phyloP scores from a whole-genome alignment of 345 rosid genomes.

The Citrus sp. region DNA sequence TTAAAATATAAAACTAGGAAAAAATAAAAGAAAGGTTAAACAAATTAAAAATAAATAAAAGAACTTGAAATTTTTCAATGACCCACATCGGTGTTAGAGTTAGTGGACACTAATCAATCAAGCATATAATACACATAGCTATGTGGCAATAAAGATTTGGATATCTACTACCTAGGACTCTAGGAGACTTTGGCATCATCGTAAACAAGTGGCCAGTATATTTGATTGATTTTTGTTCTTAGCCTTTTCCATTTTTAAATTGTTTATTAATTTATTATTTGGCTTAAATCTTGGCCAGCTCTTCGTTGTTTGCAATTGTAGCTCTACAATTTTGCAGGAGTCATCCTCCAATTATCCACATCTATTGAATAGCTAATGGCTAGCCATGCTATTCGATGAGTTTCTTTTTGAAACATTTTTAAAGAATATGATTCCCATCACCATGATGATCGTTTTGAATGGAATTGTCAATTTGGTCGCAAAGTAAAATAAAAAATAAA shows the following conservation, averaged over 20 bases:
- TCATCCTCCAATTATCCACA: neutral
- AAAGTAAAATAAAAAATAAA: too few species aligned
- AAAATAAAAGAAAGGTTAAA: neutral
- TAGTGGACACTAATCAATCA: neutral
- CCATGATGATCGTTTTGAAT: neutral
- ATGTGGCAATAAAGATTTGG: neutral
- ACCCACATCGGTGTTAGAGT: neutral
- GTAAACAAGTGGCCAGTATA: neutral
- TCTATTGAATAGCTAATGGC: neutral
- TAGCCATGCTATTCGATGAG: neutral
- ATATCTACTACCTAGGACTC: neutral
- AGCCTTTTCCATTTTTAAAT: neutral
- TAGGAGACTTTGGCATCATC: neutral
- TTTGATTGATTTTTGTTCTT: neutral
- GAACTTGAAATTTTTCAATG: neutral
- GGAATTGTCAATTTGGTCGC: neutral
- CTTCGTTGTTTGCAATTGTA: neutral
- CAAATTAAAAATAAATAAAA: neutral
- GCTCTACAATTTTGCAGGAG: neutral
- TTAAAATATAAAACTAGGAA: neutral
- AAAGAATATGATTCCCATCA: neutral
- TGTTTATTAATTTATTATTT: too few species aligned
- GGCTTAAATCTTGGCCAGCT: neutral
- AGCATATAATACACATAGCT: neutral
- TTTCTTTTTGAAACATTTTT: neutral